Evolutionary conservation across 345 rosid genomes (phyloP).

Genomic region (Citrus maxima): DNA sequence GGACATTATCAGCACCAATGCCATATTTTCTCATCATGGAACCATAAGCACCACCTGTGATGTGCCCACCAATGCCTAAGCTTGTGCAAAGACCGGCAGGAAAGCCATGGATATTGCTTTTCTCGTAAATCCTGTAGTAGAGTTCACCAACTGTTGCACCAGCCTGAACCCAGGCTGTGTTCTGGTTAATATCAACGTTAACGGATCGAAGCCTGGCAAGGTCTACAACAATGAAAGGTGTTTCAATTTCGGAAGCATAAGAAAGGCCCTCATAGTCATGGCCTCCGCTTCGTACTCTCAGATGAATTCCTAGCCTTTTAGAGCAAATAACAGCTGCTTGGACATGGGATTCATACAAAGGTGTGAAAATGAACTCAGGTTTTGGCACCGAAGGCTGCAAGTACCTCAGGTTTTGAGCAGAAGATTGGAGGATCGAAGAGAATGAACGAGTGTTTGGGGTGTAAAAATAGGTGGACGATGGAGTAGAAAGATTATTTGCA

Average conservation of each 20-base stretch:
- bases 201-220: slow-evolving; percentile 24
- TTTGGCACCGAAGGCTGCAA: slow-evolving; percentile 8
- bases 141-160: slow-evolving; percentile 38
- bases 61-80: slow-evolving; percentile 30
- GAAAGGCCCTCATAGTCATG: slow-evolving; percentile 37
- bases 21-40: slow-evolving; percentile 28
- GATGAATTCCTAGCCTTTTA: slow-evolving; percentile 17
- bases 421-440: not conserved
- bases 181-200: slow-evolving; percentile 15
- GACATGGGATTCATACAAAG: slow-evolving; percentile 20
- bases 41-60: slow-evolving; percentile 24
- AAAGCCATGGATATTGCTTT: slow-evolving; percentile 24
- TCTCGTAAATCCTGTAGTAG: slow-evolving; percentile 28
- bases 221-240: slow-evolving; percentile 33
- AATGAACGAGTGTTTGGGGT: not conserved
- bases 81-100: slow-evolving; percentile 32
- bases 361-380: slow-evolving; percentile 25
- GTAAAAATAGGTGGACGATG: not conserved
- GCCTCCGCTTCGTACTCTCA: slow-evolving; percentile 35
- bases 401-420: slow-evolving; percentile 16
- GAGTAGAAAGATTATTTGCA: not conserved
- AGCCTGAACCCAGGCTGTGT: slow-evolving; percentile 36
- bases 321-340: slow-evolving; percentile 28
- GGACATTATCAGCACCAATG: slow-evolving; percentile 18
- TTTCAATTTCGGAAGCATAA: slow-evolving; percentile 26